Conservation (phyloP, 2,329 filamentous ascomycete genomes). For the Ramularia collo-cygni region DNA sequence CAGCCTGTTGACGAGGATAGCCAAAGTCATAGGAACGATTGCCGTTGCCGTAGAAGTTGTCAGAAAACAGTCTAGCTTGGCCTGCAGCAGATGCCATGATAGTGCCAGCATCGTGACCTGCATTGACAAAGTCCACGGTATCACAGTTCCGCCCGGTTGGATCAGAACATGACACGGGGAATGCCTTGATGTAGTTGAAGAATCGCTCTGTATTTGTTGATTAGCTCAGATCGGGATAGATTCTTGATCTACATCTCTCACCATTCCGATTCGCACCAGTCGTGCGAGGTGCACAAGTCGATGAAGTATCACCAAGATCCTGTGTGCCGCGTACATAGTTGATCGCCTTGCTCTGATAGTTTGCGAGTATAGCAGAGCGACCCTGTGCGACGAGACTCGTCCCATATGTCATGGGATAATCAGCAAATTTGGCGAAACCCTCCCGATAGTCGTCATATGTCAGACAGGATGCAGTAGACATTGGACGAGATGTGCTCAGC, state of each 20-base stretch:
- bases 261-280: slow-evolving; percentile 30
- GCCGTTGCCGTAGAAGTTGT: slow-evolving; percentile 33
- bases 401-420: slow-evolving; percentile 29
- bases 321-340: slow-evolving; percentile 30
- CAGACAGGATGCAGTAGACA: slow-evolving; percentile 25
- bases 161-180: slow-evolving; percentile 26
- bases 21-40: slow-evolving; percentile 31
- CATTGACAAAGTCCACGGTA: slow-evolving; percentile 31
- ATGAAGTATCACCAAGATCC: slow-evolving; percentile 32
- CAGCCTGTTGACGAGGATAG: slow-evolving; percentile 29
- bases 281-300: slow-evolving; percentile 27
- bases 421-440: slow-evolving; percentile 28
- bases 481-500: slow-evolving; percentile 27
- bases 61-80: slow-evolving; percentile 31
- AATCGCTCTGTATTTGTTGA: slow-evolving; percentile 21
- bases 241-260: too few relatives aligned
- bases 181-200: slow-evolving; percentile 34
- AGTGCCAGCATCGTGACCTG: slow-evolving; percentile 30
- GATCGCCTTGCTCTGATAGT: slow-evolving; percentile 30
- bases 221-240: too few relatives aligned
- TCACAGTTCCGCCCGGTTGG: slow-evolving; percentile 24
- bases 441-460: slow-evolving; percentile 32
- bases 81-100: slow-evolving; percentile 33
- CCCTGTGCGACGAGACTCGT: slow-evolving; percentile 25
- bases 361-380: slow-evolving; percentile 26